Conservation (phyloP, 768 basidiomycete genomes). For the Boletus pseudo-olivaceus region DNA sequence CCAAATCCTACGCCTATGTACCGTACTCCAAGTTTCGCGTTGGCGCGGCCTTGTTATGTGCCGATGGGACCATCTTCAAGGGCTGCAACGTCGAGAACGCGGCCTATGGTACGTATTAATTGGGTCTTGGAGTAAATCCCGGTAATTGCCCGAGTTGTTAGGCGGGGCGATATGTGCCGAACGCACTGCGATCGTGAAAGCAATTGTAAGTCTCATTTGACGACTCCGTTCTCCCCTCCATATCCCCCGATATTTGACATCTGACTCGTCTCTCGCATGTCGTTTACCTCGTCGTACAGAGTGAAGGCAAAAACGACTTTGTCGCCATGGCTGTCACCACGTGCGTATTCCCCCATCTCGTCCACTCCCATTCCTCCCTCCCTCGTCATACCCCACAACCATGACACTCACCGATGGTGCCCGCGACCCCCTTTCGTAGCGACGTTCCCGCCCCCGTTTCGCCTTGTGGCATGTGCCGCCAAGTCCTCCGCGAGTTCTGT, state of each 20-base stretch:
- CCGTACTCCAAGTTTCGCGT: constrained; percentile 93
- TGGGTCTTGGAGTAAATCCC: too few relatives aligned
- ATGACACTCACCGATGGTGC: neutral
- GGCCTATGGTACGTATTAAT: constrained; percentile 63
- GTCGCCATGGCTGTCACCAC: constrained; percentile 75
- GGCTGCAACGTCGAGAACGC: constrained; percentile 96
- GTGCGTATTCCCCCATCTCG: constrained; percentile 39
- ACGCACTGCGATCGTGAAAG: constrained; percentile 92
- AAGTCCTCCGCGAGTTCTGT: constrained; percentile 87
- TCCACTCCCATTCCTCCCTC: neutral
- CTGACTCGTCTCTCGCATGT: neutral
- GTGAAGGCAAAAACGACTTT: constrained; percentile 72
- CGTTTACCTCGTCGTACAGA: constrained; percentile 49
- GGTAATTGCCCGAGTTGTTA: neutral
- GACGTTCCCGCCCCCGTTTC: constrained; percentile 67
- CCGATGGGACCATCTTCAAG: constrained; percentile 68
- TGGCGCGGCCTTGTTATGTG: constrained; percentile 77
- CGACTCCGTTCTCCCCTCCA: too few relatives aligned
- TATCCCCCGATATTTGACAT: neutral
- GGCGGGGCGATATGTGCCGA: constrained; percentile 94
- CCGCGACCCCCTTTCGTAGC: constrained; percentile 35
- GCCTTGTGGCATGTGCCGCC: constrained; percentile 94
- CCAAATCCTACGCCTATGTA: constrained; percentile 68
- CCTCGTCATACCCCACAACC: neutral
- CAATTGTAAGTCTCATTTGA: constrained; percentile 54